These are phyloP conservation scores for Alternaria burnsii DNA, from an alignment of 2,329 filamentous ascomycete genomes.

Conservation along the genomic window DNA sequence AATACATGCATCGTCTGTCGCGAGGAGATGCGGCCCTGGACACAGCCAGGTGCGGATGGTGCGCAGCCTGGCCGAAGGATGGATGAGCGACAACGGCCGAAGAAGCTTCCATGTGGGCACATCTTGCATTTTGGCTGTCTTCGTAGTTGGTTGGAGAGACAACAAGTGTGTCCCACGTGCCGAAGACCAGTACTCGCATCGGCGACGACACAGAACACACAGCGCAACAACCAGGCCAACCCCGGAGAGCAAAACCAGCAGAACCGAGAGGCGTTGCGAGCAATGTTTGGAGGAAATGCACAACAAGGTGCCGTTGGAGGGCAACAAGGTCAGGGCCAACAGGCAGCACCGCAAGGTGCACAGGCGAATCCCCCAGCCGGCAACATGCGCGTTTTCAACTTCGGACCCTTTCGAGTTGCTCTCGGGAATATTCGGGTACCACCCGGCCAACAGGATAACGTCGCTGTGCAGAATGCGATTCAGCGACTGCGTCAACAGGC, in stretches of 20 bases:
- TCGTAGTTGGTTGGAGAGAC: slow-evolving; percentile 95
- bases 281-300: slow-evolving; percentile 29
- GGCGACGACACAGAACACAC: slow-evolving; percentile 37
- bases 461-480: slow-evolving; percentile 33
- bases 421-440: slow-evolving; percentile 47
- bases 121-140: slow-evolving; percentile 94
- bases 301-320: slow-evolving; percentile 27
- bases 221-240: slow-evolving; percentile 38
- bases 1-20: slow-evolving; percentile 98
- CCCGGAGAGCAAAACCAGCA: slow-evolving; percentile 29
- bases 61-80: slow-evolving; percentile 56
- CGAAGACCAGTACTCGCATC: slow-evolving; percentile 76
- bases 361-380: slow-evolving; percentile 37
- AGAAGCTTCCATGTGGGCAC: slow-evolving; percentile 96
- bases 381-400: slow-evolving; percentile 49
- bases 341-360: slow-evolving; percentile 24
- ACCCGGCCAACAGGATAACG: slow-evolving; percentile 36
- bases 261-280: slow-evolving; percentile 29
- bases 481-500: slow-evolving; percentile 36
- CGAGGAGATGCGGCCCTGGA: slow-evolving; percentile 91
- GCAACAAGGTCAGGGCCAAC: slow-evolving; percentile 26
- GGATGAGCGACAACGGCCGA: slow-evolving; percentile 85
- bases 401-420: slow-evolving; percentile 47
- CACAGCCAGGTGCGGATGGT: slow-evolving; percentile 56
- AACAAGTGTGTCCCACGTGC: slow-evolving; percentile 97